Conservation (phyloP, 2,329 filamentous ascomycete genomes). For the Clarireedia homoeocarpa region DNA sequence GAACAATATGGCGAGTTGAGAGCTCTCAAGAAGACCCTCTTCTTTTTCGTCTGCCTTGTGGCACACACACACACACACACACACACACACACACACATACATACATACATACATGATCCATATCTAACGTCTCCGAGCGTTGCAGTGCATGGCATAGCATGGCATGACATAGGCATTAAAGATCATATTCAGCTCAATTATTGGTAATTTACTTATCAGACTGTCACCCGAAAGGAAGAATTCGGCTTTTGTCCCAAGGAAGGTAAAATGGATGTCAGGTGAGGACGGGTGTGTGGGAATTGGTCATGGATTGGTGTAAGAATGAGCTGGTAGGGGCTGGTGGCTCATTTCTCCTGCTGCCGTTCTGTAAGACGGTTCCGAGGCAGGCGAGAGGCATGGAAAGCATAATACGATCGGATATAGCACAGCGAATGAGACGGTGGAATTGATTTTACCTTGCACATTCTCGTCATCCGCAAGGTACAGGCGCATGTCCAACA, state of each 20-base stretch:
- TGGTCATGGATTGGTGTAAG: not conserved
- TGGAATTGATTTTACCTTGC: not conserved
- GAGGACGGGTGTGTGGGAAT: not conserved
- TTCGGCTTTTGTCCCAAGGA: not conserved
- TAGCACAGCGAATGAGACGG: not conserved
- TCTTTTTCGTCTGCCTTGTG: not conserved
- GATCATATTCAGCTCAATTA: not conserved
- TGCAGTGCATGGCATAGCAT: constrained; percentile 4
- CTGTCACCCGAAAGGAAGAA: constrained; percentile 1
- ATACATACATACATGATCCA: too few relatives aligned
- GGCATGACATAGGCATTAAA: not conserved
- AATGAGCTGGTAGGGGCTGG: not conserved
- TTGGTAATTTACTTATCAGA: not conserved
- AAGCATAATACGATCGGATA: not conserved
- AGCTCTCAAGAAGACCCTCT: not conserved
- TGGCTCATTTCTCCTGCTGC: not conserved
- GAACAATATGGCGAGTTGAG: not conserved
- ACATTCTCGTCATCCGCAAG: constrained; percentile 1
- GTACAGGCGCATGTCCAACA: constrained; percentile 1
- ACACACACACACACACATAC: not conserved
- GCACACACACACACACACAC: constrained; percentile 6
- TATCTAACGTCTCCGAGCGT: constrained; percentile 18
- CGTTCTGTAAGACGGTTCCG: not conserved
- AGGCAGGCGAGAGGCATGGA: not conserved
- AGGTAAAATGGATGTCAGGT: constrained; percentile 1